Base-by-base conservation (phyloP, 2,329 filamentous ascomycete genomes). In the Setomelanomma holmii region DNA sequence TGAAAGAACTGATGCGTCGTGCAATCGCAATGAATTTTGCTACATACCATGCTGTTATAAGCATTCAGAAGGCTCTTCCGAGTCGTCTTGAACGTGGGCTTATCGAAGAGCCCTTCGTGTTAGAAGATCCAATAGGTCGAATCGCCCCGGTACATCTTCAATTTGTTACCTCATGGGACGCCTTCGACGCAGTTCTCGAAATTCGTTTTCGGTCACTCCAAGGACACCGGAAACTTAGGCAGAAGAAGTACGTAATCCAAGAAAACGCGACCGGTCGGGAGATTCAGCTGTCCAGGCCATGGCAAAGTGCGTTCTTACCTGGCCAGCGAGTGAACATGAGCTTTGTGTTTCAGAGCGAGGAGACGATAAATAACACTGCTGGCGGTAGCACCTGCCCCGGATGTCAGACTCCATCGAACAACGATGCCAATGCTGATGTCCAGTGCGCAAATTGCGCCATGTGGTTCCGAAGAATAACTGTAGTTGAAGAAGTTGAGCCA, bases 41-140 rank as follows among this genome's bases (percentile, higher is more conserved):
- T 6, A 51, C 53, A 2, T 49, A 49, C 23, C 47, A 40, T n/a
- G 47, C 40, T 8, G 40, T 49, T 5, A 7, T 53, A 10, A 46
- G 21, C 35, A 45, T 59, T 20, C 57, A 54, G 41, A 17, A 40
- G 5, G n/a, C 42, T 10, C 33, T 59, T 1, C 49, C 60, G 11
- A 50, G 43, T 33, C 34, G 39, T 2, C 38, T 55, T 4, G 49
- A 59, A 19, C 40, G 51, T 12, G 19, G 39, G 0, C 27, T 59
- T 1, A 50, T 56, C 7, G 48, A 63, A 24, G 52, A 61, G 8
- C 55, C 60, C 5, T 53, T 61, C 24, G 46, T 59, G 11, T 36
- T 63, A 1, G 60, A 63, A 45, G 55, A 63, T 35, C 42, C 58
- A 1, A 51, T 61, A 4, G 60, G 58, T 5, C 53, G 60, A 1